phyloP scores from a whole-genome alignment of 2,329 filamentous ascomycete genomes.

The Elsinoe arachidis region DNA sequence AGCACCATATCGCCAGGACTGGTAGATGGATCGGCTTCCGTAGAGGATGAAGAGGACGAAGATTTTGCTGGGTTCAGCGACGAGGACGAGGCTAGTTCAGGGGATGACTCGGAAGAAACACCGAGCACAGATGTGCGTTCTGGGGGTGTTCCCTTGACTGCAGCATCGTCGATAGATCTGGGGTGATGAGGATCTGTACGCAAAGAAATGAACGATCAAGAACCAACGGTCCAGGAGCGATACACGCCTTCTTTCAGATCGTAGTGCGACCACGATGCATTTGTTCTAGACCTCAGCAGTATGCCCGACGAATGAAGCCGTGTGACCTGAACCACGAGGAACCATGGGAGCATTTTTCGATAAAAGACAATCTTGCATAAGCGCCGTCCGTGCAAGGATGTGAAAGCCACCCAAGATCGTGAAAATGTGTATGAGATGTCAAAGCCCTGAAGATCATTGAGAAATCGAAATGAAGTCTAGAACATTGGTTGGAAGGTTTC shows the following conservation, averaged over 20 bases:
- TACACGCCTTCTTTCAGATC: too few species aligned
- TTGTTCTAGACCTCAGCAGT: too few species aligned
- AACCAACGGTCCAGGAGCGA: background rate
- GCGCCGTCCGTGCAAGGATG: background rate
- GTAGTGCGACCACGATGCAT: too few species aligned
- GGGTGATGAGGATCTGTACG: background rate
- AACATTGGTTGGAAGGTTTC: background rate
- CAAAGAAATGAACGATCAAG: background rate
- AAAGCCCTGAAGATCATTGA: background rate
- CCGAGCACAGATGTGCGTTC: background rate
- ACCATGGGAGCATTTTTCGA: too few species aligned
- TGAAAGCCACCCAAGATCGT: background rate
- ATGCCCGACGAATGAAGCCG: too few species aligned
- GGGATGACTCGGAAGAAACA: constrained; percentile 10
- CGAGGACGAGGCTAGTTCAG: constrained; percentile 21
- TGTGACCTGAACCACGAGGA: too few species aligned
- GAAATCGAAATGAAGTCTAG: background rate
- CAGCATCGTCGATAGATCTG: background rate
- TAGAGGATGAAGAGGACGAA: constrained; percentile 45
- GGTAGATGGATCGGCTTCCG: constrained; percentile 16
- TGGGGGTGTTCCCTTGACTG: constrained; percentile 2
- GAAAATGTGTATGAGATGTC: background rate
- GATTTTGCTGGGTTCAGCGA: constrained; percentile 19
- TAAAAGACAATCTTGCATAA: too few species aligned
- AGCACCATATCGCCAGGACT: background rate